A percentile compares a stretch with the other conserved stretches of the same genome.
phyloP scores from a whole-genome alignment of 2,329 filamentous ascomycete genomes.

The Fusarium sp. region DNA sequence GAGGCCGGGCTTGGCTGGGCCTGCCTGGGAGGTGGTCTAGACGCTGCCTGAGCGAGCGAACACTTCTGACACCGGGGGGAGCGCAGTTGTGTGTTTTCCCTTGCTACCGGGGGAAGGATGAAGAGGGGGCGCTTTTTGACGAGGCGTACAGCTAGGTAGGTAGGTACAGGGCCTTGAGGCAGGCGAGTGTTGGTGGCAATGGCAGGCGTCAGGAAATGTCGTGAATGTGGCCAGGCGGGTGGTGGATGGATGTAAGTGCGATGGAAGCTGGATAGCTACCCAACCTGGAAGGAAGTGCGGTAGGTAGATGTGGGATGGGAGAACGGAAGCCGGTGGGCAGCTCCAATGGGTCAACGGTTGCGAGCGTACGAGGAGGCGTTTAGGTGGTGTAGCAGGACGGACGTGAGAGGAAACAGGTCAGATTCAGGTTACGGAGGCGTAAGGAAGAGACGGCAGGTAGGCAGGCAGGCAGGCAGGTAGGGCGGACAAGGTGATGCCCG shows the following conservation, averaged over 20 bases:
- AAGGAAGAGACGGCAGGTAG: slow-evolving; percentile 8
- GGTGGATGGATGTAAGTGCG: slow-evolving; percentile 21
- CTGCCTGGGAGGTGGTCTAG: slow-evolving; percentile 21
- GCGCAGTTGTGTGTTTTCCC: not conserved
- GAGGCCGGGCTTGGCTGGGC: slow-evolving; percentile 22
- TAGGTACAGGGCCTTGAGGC: not conserved
- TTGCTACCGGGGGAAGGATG: not conserved
- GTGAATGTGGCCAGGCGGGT: slow-evolving; percentile 11
- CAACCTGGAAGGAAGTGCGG: not conserved
- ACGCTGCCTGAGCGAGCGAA: slow-evolving; percentile 9
- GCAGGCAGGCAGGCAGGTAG: slow-evolving; percentile 7
- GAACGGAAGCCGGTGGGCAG: slow-evolving; percentile 3
- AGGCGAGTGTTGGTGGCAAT: slow-evolving; percentile 7
- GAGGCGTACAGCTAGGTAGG: not conserved
- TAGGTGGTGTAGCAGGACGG: slow-evolving; percentile 28
- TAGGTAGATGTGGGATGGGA: not conserved
- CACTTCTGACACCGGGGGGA: not conserved
- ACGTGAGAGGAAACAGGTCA: slow-evolving; percentile 30
- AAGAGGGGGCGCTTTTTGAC: not conserved
- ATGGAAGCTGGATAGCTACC: slow-evolving; percentile 2
- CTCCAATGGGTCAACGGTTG: slow-evolving; percentile 19
- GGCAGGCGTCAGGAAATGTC: slow-evolving; percentile 9
- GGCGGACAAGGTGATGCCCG: slow-evolving; percentile 6
- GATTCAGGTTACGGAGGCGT: slow-evolving; percentile 27
- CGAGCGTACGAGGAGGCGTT: slow-evolving; percentile 33